These are phyloP conservation scores for Globisporangium radiosum DNA, from an alignment of 352 stramenopile species.

Conservation along the genomic window DNA sequence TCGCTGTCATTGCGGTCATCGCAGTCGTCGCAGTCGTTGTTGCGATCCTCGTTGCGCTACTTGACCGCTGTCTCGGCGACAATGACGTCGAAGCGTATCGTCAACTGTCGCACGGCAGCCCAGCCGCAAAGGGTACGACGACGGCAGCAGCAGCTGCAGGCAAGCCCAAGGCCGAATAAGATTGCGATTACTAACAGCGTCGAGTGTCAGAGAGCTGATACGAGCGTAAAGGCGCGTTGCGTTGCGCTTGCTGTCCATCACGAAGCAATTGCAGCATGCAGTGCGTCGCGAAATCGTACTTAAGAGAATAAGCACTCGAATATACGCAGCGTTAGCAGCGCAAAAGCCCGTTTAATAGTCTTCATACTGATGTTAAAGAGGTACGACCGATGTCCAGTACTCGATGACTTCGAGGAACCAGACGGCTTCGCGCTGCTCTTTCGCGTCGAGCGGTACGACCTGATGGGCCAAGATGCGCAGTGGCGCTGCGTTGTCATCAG, in stretches of 20 bases:
- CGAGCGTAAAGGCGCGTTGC: no score
- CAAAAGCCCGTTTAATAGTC: not conserved
- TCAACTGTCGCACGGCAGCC: slow-evolving; percentile 26
- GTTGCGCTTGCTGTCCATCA: no score
- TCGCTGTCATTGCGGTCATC: slow-evolving; percentile 51
- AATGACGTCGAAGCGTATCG: slow-evolving; percentile 55
- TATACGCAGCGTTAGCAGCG: no score
- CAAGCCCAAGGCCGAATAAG: slow-evolving; percentile 48
- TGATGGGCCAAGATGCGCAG: slow-evolving; percentile 48
- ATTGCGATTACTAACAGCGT: no score
- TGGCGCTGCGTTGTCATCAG: slow-evolving; percentile 5
- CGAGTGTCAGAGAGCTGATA: not conserved
- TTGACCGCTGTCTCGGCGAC: slow-evolving; percentile 68
- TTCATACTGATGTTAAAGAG: not conserved
- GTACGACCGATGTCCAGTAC: slow-evolving; percentile 51
- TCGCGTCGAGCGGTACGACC: slow-evolving; percentile 44
- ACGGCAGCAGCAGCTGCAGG: slow-evolving; percentile 8
- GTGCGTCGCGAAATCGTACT: no score
- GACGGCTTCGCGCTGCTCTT: slow-evolving; percentile 49
- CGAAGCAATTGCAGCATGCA: no score
- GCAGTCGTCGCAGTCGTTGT: slow-evolving; percentile 54
- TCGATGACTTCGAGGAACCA: slow-evolving; percentile 74
- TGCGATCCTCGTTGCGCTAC: slow-evolving; percentile 56
- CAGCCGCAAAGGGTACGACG: slow-evolving; percentile 17
- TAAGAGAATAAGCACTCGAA: not conserved